Evolutionary conservation across 108 stramenopile genomes (phyloP), one percentile per base, ranked within the genome.

Genomic region (Aureococcus anophagefferens): DNA sequence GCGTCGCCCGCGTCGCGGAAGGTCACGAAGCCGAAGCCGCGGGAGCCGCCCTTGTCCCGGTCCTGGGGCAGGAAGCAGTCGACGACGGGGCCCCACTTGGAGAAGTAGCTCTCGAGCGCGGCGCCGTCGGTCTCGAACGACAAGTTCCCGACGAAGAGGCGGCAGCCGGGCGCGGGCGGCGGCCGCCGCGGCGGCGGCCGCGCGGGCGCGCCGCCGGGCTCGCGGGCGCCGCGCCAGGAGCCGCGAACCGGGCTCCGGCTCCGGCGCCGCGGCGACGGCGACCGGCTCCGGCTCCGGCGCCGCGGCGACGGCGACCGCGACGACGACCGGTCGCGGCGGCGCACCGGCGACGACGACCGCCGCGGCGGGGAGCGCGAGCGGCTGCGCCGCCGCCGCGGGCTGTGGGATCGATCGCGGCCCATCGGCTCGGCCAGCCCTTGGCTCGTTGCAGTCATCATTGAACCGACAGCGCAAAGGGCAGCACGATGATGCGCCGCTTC

Each of bases 1-100:
- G 90, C 92, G 72, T 89, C 90, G 59, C 84, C 81, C 29, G 92
- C 72, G 17, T 86, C 84, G 1, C 51, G 21, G 89, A 93, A 91
- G 65, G 92, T 93, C 33, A 93, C 90, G 70, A 93, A 93, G 45
- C 88, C 89, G 70, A 93, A 94, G 25, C 92, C 94, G 46, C 91
- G 89, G 46, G 88, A 84, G 74, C 84, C 81, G 51, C 86, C 86
- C 67, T 86, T 85, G 35, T 91, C 90, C 65, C 90, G 89, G 80
- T 92, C 89, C 28, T 83, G 80, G 5, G 91, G 90, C 72, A 91
- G 80, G 79, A 89, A 91, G 68, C 90, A 90, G 74, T 91, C 90
- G 30, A 83, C 71, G 25, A 94, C 90, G 35, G 79, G 88, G 65
- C 91, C 91, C 68, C 34, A 65, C 15, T 16, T 34, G 14, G 14